These are phyloP conservation scores for Leishmania amazonensis DNA, from an alignment of 208 protist species.

Conservation along the genomic window DNA sequence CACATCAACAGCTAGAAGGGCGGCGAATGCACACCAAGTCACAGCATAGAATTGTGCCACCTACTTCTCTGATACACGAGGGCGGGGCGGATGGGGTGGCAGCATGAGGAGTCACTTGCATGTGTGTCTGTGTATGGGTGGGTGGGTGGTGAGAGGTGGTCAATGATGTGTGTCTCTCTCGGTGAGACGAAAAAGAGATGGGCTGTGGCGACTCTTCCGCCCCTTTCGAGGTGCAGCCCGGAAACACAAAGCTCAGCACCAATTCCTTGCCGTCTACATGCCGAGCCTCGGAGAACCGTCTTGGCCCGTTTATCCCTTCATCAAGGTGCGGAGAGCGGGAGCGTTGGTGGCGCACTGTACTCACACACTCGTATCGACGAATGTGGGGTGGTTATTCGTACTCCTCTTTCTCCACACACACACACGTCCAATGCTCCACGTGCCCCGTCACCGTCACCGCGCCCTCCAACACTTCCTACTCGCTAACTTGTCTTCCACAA, in stretches of 20 bases:
- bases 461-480: background rate
- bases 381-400: slow-evolving; percentile 4
- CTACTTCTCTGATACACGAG: background rate
- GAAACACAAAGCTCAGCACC: background rate
- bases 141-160: background rate
- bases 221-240: background rate
- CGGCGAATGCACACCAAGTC: background rate
- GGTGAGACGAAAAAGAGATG: background rate
- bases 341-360: background rate
- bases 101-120: background rate
- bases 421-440: background rate
- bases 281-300: background rate
- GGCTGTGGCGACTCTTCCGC: background rate
- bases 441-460: background rate
- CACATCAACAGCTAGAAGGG: background rate
- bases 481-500: background rate
- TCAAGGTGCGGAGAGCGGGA: background rate
- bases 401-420: background rate
- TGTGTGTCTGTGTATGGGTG: background rate
- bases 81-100: background rate
- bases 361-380: background rate
- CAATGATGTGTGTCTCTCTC: background rate
- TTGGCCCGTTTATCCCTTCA: background rate
- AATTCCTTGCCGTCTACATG: background rate
- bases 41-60: background rate